Percentiles rank a stretch among this genome's conserved stretches.
Conservation (phyloP, 176 grass and related monocot genomes). For the Oryza officinalis region DNA sequence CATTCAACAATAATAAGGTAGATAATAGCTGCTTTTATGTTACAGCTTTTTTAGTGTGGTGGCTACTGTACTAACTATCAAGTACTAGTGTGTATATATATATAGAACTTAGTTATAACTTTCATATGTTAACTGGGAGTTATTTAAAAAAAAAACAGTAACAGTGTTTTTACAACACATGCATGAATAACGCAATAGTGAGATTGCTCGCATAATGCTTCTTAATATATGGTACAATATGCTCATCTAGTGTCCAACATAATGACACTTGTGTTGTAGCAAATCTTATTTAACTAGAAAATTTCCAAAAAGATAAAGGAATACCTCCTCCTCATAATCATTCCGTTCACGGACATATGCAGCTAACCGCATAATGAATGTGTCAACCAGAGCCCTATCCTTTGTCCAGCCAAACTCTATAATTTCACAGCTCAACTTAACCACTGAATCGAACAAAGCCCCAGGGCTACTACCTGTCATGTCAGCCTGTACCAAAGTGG, state of each 20-base stretch:
- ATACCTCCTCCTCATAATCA: constrained; percentile 96
- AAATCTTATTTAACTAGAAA: constrained; percentile 29
- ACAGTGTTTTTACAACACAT: not conserved
- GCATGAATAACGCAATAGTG: constrained; percentile 12
- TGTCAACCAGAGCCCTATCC: constrained; percentile 97
- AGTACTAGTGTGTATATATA: not conserved
- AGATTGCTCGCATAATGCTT: constrained; percentile 12
- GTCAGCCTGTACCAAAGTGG: constrained; percentile 62
- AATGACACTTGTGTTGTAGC: constrained; percentile 3
- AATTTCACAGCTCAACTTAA: constrained; percentile 96
- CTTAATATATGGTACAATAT: constrained; percentile 13
- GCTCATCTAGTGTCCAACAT: not conserved
- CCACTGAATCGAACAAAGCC: constrained; percentile 82
- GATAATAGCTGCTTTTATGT: not conserved
- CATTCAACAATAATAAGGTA: not conserved
- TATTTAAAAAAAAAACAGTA: not conserved
- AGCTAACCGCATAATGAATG: constrained; percentile 96
- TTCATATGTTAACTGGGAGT: not conserved
- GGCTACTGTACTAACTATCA: not conserved
- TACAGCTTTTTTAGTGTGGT: not conserved
- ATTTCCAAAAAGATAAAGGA: constrained; percentile 13
- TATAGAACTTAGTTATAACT: not conserved
- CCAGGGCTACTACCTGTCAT: constrained; percentile 77
- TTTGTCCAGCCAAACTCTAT: constrained; percentile 99
- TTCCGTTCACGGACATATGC: constrained; percentile 93